Evolutionary conservation across 768 basidiomycete species (phyloP).

Genomic region (Phaeotremella skinneri): DNA sequence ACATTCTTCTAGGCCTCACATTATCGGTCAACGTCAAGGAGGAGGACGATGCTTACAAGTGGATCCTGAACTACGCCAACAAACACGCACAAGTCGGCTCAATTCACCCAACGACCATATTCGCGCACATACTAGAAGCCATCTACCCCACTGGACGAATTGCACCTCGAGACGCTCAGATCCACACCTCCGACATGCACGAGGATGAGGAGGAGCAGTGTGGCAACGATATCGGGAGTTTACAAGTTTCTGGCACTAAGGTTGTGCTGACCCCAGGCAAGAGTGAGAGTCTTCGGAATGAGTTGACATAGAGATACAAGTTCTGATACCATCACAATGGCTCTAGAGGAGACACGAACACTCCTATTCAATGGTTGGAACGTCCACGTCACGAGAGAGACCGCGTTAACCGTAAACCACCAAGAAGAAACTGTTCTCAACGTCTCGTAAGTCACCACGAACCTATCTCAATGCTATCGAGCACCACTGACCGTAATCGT

Average conservation of each 20-base stretch:
- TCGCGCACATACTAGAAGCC: constrained; percentile 6
- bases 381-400: background rate
- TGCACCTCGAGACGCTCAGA: constrained; percentile 10
- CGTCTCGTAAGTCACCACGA: background rate
- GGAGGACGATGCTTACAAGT: constrained; percentile 14
- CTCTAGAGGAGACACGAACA: background rate
- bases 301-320: too few species aligned
- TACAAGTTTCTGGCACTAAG: background rate
- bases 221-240: background rate
- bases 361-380: background rate
- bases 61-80: constrained; percentile 7
- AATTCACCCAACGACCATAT: background rate
- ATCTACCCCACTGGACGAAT: constrained; percentile 11
- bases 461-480: too few species aligned
- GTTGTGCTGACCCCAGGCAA: constrained; percentile 2
- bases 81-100: background rate
- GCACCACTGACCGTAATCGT: background rate
- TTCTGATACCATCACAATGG: too few species aligned
- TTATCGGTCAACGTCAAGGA: constrained; percentile 2
- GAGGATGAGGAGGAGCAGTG: background rate
- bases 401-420: background rate
- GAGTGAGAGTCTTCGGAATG: constrained; percentile 5
- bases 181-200: background rate
- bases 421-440: background rate
- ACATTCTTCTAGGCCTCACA: constrained; percentile 6